phyloP scores from a whole-genome alignment of 78 protist genomes.

The Cavenderia fasciculata region DNA sequence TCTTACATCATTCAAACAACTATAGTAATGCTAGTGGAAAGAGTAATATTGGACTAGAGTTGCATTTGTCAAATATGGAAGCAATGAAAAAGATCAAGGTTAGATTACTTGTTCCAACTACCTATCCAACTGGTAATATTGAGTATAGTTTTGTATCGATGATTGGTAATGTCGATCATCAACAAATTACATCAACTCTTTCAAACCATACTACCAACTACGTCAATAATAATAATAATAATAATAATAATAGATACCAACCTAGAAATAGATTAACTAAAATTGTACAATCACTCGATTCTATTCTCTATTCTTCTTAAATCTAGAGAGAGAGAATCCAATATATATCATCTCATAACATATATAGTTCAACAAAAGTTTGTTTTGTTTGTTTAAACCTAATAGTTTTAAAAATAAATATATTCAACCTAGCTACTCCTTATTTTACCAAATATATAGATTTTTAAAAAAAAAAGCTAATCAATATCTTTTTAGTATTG shows the following conservation, averaged over 20 bases:
- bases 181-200: neutral
- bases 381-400: too few relatives aligned
- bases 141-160: conserved; percentile 9
- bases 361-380: too few relatives aligned
- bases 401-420: too few relatives aligned
- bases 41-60: too few relatives aligned
- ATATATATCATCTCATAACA: too few relatives aligned
- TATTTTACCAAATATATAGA: too few relatives aligned
- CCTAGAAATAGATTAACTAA: conserved; percentile 6
- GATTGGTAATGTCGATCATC: neutral
- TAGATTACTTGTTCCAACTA: neutral
- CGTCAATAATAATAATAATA: neutral
- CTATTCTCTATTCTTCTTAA: too few relatives aligned
- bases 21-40: neutral
- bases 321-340: too few relatives aligned
- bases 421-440: too few relatives aligned
- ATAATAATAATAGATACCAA: neutral
- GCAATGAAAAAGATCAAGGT: conserved; percentile 4
- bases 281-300: conserved; percentile 20
- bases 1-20: neutral
- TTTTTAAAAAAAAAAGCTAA: too few relatives aligned
- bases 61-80: conserved; percentile 24
- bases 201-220: neutral
- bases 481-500: too few relatives aligned
- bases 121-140: conserved; percentile 50